Base-by-base conservation (phyloP, 1,284 basidiomycete species). In the Peniophora sp. region DNA sequence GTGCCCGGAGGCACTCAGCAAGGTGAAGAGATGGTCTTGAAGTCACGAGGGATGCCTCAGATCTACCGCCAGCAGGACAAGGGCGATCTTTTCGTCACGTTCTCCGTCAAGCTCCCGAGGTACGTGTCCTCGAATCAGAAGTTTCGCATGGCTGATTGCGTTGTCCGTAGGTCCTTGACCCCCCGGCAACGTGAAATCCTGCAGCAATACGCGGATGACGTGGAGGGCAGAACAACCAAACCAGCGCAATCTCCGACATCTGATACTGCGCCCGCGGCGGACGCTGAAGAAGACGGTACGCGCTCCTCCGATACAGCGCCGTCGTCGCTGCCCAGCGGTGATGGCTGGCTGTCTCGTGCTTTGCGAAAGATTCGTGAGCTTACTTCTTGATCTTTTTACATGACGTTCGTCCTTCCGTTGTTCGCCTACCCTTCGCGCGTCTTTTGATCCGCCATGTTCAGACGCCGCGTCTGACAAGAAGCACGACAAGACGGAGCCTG, bases 11-110 rank as follows among this genome's bases (percentile, higher is more conserved):
- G 97, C 44, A 98, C 97, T 2, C 96, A 99, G 68, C 92, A 90
- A 60, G 95, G 94, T 17, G 93, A 99, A 70, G 94, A 98, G 68
- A 96, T 97, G 80, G 88, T 97, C 14, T 70, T 99, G 60, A 91
- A 90, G 70, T 86, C 87, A 32, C 84, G 92, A 53, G 97, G 97
- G 37, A 84, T 98, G 43, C 75, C 85, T 51, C 78, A 80, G 46
- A 75, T 90, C 14, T 79, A 79, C 65, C 79, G 79, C 47, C 15
- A n/a, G 10, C 71, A 74, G 49, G 78, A 79, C 57, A 85, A 80
- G 59, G 96, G 96, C 45, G 96, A 99, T 69, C 70, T 98, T 52
- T 89, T 95, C 63, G 91, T 99, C 51, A 82, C 85, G 47, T 99
- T 98, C 72, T 80, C 79, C 47, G 78, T 98, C 42, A 81, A 88